These are phyloP conservation scores for Phytophthora chlamydospora DNA, from an alignment of 352 stramenopile genomes.

Conservation along the genomic window DNA sequence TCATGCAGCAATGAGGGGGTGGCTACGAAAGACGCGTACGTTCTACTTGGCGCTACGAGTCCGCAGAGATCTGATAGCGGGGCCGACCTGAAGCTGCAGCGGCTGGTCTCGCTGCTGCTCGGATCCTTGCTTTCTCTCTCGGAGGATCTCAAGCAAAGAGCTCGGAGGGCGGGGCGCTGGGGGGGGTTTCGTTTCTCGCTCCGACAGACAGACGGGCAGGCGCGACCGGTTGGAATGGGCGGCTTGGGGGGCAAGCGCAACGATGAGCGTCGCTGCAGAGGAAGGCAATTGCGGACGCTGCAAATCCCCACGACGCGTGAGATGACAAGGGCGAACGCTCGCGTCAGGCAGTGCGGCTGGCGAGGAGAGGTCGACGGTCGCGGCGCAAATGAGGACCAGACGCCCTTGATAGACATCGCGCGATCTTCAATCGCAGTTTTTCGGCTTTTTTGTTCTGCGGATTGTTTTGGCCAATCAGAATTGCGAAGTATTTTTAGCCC, in stretches of 20 bases:
- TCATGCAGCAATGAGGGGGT: conserved; percentile 29
- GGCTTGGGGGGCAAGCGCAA: conserved; percentile 9
- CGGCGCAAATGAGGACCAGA: background rate
- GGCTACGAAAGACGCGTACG: background rate
- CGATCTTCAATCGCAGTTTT: conserved; percentile 35
- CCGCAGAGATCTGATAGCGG: background rate
- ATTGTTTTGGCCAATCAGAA: conserved; percentile 27
- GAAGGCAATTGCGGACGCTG: background rate
- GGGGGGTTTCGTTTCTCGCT: conserved; percentile 36
- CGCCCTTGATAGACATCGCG: conserved; percentile 14
- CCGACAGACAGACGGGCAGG: conserved; percentile 14
- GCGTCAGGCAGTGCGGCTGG: background rate
- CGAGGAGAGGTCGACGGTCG: no score
- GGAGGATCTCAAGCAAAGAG: conserved; percentile 29
- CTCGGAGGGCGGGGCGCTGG: conserved; percentile 19
- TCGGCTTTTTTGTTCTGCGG: conserved; percentile 24
- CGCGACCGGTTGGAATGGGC: conserved; percentile 27
- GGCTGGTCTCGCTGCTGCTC: conserved; percentile 3
- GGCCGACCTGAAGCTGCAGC: conserved; percentile 8
- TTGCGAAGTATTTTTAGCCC: conserved; percentile 1
- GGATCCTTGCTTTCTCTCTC: conserved; percentile 12
- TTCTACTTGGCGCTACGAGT: conserved; percentile 5
- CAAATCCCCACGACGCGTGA: conserved; percentile 20
- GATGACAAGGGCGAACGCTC: background rate
- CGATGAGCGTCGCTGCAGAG: background rate